Evolutionary conservation across 768 basidiomycete species (phyloP).

Genomic region (Leccinellum luteum): DNA sequence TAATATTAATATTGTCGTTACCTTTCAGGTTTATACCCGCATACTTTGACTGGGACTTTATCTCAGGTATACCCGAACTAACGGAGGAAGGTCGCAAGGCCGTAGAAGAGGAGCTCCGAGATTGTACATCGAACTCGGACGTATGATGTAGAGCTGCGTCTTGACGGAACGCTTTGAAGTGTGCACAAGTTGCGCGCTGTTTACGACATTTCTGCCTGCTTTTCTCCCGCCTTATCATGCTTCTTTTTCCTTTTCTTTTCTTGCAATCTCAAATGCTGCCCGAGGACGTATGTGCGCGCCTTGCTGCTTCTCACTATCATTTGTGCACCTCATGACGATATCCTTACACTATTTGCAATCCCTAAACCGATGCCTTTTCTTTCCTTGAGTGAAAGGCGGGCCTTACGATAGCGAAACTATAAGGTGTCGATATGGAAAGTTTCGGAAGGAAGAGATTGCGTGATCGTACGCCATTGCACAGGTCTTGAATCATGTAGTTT

Average conservation of each 20-base stretch:
- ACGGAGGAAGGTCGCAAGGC: conserved; percentile 69
- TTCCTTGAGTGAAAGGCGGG: not conserved
- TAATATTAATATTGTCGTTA: not conserved
- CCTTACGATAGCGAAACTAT: too few species aligned
- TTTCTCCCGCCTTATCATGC: not conserved
- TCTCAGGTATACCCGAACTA: conserved; percentile 63
- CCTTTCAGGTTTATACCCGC: conserved; percentile 60
- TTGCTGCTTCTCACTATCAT: conserved; percentile 9
- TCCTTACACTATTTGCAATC: conserved; percentile 26
- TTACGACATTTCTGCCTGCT: conserved; percentile 3
- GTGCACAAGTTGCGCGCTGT: not conserved
- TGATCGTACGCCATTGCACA: not conserved
- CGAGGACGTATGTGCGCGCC: conserved; percentile 1
- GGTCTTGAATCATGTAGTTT: too few species aligned
- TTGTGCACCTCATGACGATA: conserved; percentile 23
- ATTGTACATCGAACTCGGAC: conserved; percentile 14
- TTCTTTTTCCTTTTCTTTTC: conserved; percentile 5
- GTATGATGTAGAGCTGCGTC: conserved; percentile 9
- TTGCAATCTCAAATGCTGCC: conserved; percentile 4
- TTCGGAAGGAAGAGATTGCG: not conserved
- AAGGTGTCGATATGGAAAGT: not conserved
- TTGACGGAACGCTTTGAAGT: not conserved
- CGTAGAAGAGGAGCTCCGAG: conserved; percentile 65
- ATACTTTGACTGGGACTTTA: conserved; percentile 73
- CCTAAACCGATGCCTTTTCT: conserved; percentile 11